These are phyloP conservation scores for Aspergillus piperis DNA, from an alignment of 2,329 filamentous ascomycete genomes.

Conservation along the genomic window DNA sequence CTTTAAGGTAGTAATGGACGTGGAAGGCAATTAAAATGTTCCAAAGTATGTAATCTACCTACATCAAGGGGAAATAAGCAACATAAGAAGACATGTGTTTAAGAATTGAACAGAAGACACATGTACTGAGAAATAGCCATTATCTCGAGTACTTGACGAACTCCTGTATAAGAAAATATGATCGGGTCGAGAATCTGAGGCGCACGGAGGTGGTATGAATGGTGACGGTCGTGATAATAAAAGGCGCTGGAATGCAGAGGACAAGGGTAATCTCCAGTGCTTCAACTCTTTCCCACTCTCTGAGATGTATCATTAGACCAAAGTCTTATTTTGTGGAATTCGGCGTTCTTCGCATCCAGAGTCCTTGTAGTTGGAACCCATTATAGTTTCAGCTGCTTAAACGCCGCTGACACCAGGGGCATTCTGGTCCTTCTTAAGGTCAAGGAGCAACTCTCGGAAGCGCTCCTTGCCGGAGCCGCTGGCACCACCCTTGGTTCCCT, in stretches of 20 bases:
- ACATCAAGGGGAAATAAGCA: constrained; percentile 21
- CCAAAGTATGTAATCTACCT: constrained; percentile 23
- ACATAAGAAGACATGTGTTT: constrained; percentile 20
- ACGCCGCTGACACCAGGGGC: constrained; percentile 61
- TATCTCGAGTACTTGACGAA: neutral
- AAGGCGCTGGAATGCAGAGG: constrained; percentile 12
- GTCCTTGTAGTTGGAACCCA: neutral
- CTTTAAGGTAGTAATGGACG: neutral
- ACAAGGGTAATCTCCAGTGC: constrained; percentile 11
- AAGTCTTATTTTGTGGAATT: neutral
- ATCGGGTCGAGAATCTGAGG: constrained; percentile 5
- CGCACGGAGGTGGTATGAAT: constrained; percentile 7
- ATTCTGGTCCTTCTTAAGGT: constrained; percentile 90
- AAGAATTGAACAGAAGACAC: constrained; percentile 10
- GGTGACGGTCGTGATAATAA: constrained; percentile 13
- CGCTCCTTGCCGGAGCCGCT: constrained; percentile 92
- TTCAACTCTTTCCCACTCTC: constrained; percentile 2
- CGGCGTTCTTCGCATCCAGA: neutral
- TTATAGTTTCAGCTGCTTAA: constrained; percentile 22
- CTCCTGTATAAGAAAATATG: neutral
- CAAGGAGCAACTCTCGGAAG: constrained; percentile 86
- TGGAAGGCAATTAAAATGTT: neutral
- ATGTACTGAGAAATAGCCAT: constrained; percentile 1
- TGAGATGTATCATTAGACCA: neutral
- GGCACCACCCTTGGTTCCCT: constrained; percentile 82